Conservation (phyloP, 306 rosid species). For the Fragaria ananassa region DNA sequence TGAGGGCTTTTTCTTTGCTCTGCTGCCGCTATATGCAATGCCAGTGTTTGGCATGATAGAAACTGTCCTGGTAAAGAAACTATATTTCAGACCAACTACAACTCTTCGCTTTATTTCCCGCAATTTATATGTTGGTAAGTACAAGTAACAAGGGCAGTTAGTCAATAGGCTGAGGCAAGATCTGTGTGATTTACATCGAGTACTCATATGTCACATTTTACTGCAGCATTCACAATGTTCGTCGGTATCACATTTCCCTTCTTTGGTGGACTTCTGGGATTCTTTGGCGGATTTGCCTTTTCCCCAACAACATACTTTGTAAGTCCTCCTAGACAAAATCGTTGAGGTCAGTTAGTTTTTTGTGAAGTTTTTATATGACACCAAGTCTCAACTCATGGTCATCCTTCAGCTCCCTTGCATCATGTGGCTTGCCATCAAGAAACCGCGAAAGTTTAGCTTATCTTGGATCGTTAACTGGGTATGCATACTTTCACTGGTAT, state of each 20-base stretch:
- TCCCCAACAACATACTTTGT: slow-evolving; percentile 83
- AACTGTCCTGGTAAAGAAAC: slow-evolving; percentile 48
- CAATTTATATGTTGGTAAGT: slow-evolving; percentile 60
- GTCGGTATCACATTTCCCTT: slow-evolving; percentile 67
- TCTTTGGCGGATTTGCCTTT: slow-evolving; percentile 79
- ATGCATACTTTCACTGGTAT: slow-evolving; percentile 22
- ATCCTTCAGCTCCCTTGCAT: slow-evolving; percentile 64
- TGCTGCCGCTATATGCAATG: slow-evolving; percentile 63
- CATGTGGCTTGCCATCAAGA: slow-evolving; percentile 66
- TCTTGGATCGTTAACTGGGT: slow-evolving; percentile 81
- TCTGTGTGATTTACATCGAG: not conserved
- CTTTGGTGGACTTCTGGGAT: slow-evolving; percentile 63
- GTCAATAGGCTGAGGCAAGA: not conserved
- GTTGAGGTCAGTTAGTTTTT: not conserved
- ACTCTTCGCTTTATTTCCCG: slow-evolving; percentile 47
- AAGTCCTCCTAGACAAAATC: slow-evolving; percentile 15
- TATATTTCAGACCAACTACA: slow-evolving; percentile 43
- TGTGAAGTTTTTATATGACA: not conserved
- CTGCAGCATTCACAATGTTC: slow-evolving; percentile 71
- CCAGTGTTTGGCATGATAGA: slow-evolving; percentile 83
- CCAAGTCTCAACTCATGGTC: not conserved
- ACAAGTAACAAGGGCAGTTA: not conserved
- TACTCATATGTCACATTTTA: not conserved
- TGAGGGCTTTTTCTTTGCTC: slow-evolving; percentile 25
- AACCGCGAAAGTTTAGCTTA: slow-evolving; percentile 51